phyloP scores from a whole-genome alignment of 2,329 filamentous ascomycete genomes.

The Ophiostoma quercus region DNA sequence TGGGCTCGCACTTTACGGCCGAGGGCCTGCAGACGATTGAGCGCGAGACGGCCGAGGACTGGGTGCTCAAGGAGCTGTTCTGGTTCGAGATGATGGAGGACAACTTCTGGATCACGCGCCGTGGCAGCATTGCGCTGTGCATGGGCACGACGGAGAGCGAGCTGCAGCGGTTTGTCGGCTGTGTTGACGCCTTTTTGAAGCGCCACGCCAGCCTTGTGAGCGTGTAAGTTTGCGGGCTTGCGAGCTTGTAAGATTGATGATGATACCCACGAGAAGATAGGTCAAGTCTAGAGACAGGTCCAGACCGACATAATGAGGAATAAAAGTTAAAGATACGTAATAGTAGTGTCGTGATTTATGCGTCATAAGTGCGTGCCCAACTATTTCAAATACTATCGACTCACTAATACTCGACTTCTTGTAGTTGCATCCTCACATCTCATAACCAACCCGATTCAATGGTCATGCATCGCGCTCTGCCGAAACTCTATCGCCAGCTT shows the following conservation, averaged over 20 bases:
- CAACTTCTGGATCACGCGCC: constrained; percentile 27
- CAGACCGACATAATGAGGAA: not conserved
- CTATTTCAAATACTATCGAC: too few species aligned
- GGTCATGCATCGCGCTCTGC: not conserved
- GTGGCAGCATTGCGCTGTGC: constrained; percentile 26
- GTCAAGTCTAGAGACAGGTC: not conserved
- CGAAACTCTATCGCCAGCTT: not conserved
- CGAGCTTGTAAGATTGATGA: constrained; percentile 14
- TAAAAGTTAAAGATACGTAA: not conserved
- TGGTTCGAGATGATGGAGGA: constrained; percentile 27
- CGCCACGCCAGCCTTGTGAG: constrained; percentile 22
- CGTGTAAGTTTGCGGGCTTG: constrained; percentile 12
- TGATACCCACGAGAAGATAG: not conserved
- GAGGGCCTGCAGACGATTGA: constrained; percentile 21
- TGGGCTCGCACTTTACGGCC: constrained; percentile 36
- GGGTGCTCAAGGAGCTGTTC: constrained; percentile 27
- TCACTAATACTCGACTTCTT: too few species aligned
- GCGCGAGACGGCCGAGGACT: constrained; percentile 25
- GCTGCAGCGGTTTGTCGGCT: constrained; percentile 46
- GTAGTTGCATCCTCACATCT: not conserved
- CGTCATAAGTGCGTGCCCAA: too few species aligned
- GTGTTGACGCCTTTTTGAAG: constrained; percentile 20
- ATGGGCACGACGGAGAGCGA: constrained; percentile 26
- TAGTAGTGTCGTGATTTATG: not conserved
- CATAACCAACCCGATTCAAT: not conserved